Conservation (phyloP, 2,329 filamentous ascomycete genomes). For the Microsporum audouinii region DNA sequence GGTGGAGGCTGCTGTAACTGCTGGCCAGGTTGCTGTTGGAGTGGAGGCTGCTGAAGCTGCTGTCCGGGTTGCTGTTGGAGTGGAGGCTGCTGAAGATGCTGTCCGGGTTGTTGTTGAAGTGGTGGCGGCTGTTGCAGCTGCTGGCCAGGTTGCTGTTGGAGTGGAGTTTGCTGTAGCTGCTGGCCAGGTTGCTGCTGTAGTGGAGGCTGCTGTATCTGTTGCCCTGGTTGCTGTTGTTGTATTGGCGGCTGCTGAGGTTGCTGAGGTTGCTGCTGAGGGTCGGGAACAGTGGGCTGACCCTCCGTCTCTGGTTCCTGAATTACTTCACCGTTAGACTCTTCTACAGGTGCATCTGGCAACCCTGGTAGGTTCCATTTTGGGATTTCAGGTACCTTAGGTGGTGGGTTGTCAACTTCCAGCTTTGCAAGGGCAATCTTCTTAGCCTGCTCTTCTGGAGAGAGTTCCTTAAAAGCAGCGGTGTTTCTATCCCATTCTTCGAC, state of each 20-base stretch:
- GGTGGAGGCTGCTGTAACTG: not conserved
- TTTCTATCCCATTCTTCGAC: conserved; percentile 56
- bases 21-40: not conserved
- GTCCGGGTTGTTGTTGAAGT: not conserved
- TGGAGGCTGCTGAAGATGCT: not conserved
- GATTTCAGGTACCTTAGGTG: not conserved
- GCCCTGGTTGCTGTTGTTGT: not conserved
- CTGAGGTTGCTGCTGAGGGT: not conserved
- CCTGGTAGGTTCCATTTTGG: not conserved
- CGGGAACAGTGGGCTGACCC: not conserved
- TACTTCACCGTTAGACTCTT: not conserved
- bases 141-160: not conserved
- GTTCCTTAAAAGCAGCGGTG: conserved; percentile 47
- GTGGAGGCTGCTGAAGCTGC: not conserved
- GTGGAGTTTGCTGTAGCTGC: not conserved
- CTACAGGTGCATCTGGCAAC: not conserved
- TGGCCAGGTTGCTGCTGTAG: not conserved
- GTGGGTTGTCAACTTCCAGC: not conserved
- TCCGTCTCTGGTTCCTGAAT: not conserved
- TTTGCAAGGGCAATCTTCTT: conserved; percentile 29
- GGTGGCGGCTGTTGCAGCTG: not conserved
- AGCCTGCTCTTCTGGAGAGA: conserved; percentile 50
- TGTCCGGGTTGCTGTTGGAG: not conserved
- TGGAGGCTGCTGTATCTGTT: not conserved
- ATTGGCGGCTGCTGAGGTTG: not conserved